Evolutionary conservation across 2,329 filamentous ascomycete genomes (phyloP).

Genomic region (Clarireedia monteithiana): DNA sequence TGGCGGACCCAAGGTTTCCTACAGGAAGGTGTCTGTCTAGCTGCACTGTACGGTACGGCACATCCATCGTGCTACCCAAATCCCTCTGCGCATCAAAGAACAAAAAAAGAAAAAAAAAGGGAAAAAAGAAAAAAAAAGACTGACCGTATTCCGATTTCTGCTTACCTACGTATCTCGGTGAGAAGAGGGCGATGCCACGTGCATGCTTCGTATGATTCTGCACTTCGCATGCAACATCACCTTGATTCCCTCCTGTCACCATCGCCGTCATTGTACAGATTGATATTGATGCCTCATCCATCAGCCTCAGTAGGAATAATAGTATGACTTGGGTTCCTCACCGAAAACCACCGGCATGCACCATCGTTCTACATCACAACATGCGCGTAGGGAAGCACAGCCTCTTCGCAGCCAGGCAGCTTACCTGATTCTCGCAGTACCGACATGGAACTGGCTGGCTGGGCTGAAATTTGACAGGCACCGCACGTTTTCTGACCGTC

Average conservation of each 20-base stretch:
- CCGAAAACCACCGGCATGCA: not conserved
- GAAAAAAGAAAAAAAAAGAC: too few species aligned
- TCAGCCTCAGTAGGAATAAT: not conserved
- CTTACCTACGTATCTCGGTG: constrained; percentile 1
- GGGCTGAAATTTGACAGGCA: not conserved
- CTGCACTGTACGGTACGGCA: too few species aligned
- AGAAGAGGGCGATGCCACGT: constrained; percentile 2
- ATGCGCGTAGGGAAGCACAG: not conserved
- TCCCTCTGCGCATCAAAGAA: too few species aligned
- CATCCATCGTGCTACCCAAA: too few species aligned
- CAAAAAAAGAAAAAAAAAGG: too few species aligned
- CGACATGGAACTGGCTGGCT: not conserved
- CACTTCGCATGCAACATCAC: constrained; percentile 4
- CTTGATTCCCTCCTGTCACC: not conserved
- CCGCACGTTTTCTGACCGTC: constrained; percentile 1
- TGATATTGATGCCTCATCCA: not conserved
- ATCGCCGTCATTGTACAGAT: not conserved
- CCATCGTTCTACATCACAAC: too few species aligned
- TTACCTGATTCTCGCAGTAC: not conserved
- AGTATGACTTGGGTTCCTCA: not conserved
- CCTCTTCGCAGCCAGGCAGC: not conserved
- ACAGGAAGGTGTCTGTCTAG: too few species aligned
- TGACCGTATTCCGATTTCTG: not conserved
- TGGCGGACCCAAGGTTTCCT: not conserved
- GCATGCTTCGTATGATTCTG: constrained; percentile 3